These are phyloP conservation scores for Pleurostoma richardsiae DNA, from an alignment of 2,329 filamentous ascomycete genomes.

Conservation along the genomic window DNA sequence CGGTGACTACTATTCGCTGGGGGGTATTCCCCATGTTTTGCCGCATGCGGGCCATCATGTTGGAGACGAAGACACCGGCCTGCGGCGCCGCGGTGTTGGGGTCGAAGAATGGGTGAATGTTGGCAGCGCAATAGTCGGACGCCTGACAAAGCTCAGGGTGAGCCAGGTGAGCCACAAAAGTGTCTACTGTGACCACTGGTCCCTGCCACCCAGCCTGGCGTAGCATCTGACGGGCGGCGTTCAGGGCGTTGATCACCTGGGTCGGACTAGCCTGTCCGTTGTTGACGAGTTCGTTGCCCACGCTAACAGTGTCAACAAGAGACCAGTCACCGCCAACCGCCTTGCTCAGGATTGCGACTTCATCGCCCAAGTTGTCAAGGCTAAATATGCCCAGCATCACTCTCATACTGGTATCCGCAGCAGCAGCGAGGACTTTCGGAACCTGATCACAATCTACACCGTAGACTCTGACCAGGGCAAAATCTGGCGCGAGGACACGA, in stretches of 20 bases:
- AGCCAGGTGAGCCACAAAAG: slow-evolving; percentile 60
- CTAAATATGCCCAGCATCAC: slow-evolving; percentile 73
- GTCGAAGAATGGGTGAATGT: slow-evolving; percentile 84
- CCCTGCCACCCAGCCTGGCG: slow-evolving; percentile 62
- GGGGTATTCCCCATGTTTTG: slow-evolving; percentile 30
- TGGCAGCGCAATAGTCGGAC: slow-evolving; percentile 76
- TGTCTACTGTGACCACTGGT: slow-evolving; percentile 76
- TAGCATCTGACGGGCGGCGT: slow-evolving; percentile 51
- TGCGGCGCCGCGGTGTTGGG: slow-evolving; percentile 49
- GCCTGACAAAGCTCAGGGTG: slow-evolving; percentile 66
- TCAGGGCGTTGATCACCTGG: slow-evolving; percentile 54
- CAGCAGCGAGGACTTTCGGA: slow-evolving; percentile 54
- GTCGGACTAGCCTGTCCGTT: slow-evolving; percentile 46
- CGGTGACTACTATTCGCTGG: slow-evolving; percentile 69
- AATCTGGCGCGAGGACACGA: slow-evolving; percentile 42
- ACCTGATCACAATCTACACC: slow-evolving; percentile 76
- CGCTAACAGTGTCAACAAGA: slow-evolving; percentile 62
- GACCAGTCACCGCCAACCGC: slow-evolving; percentile 62
- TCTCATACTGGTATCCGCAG: slow-evolving; percentile 59
- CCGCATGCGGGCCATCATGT: slow-evolving; percentile 43
- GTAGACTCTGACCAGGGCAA: slow-evolving; percentile 68
- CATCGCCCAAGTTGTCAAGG: slow-evolving; percentile 46
- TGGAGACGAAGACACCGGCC: slow-evolving; percentile 63
- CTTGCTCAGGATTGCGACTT: slow-evolving; percentile 56
- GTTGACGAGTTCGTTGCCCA: slow-evolving; percentile 81